Base-by-base conservation (phyloP, 805 yeast genomes). In the Candida namnaoensis region DNA sequence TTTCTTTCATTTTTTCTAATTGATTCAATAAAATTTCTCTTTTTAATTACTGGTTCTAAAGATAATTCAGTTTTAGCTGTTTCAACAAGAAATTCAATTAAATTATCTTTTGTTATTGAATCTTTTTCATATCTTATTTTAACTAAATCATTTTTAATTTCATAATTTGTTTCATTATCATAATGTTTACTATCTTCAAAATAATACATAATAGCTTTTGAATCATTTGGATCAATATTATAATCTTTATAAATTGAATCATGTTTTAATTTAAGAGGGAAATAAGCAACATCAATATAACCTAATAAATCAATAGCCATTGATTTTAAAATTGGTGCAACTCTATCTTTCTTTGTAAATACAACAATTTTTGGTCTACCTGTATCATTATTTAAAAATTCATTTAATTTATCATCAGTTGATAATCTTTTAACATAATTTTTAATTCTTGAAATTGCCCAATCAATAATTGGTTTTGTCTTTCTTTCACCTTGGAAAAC, bases 261-360 rank as follows among this genome's bases (percentile, higher is more conserved):
- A 9, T 58, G 54, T 3, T 61, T 60, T 12, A 26, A 28, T 34
- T 44, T 54, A 32, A 57, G 33, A 5, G 60, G 65, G 33, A 64
- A 57, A 55, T 64, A 70, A 1, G 70, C 81, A 50, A 75, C 69
- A 35, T 76, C 74, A 3, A 73, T 54, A 3, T 56, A 46, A 0
- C 71, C 78, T 35, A 81, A 56, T 58, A 77, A 80, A 54, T 86
- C 95, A 41, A 85, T 67, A 3, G 91, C 88, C 45, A 87, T 61
- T 1, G 83, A 62, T 52, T 81, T 84, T 51, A 70, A 71, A 43
- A 79, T 56, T 1, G 88, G 74, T 9, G 82, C 68, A 5, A 78
- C 58, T 35, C 59, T 62, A 19, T 62, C 65, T 39, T 71, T 71
- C 37, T 69, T 65, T 1, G 87, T 68, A 25, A 84, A 47, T n/a